phyloP scores from a whole-genome alignment of 2,329 filamentous ascomycete genomes.

The Cladosporium sp. region DNA sequence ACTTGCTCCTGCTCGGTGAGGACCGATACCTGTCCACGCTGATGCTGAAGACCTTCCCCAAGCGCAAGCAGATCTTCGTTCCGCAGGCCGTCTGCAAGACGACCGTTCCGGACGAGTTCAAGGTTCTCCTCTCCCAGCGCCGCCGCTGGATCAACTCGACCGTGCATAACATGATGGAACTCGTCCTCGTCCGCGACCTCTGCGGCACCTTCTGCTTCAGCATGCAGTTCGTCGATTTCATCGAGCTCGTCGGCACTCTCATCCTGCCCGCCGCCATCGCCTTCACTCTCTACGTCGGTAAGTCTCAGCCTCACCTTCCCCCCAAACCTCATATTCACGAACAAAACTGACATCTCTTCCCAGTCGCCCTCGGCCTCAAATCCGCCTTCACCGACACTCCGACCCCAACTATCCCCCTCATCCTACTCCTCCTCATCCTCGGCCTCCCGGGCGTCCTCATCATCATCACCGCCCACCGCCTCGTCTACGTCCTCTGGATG shows the following conservation, averaged over 20 bases:
- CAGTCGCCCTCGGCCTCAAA: constrained; percentile 80
- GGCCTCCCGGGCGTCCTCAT: constrained; percentile 90
- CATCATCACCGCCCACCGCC: constrained; percentile 84
- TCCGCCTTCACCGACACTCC: constrained; percentile 47
- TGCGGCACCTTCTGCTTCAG: constrained; percentile 99
- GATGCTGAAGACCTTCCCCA: constrained; percentile 98
- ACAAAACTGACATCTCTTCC: constrained; percentile 23
- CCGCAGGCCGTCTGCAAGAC: constrained; percentile 99
- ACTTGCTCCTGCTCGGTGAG: constrained; percentile 81
- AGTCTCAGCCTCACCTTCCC: constrained; percentile 35
- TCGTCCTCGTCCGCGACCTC: constrained; percentile 88
- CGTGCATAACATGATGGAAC: constrained; percentile 96
- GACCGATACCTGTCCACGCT: constrained; percentile 94
- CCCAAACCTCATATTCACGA: too few relatives aligned
- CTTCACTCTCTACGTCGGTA: constrained; percentile 94
- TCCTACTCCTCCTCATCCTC: constrained; percentile 86
- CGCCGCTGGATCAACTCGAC: constrained; percentile 99
- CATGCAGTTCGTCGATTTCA: constrained; percentile 98
- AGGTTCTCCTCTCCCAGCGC: constrained; percentile 85
- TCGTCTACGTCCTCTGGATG: constrained; percentile 95
- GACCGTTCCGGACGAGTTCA: constrained; percentile 87
- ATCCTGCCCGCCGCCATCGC: constrained; percentile 93
- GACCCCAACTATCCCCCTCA: constrained; percentile 80
- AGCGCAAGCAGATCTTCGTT: constrained; percentile 97
- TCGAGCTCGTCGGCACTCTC: constrained; percentile 89